Base-by-base conservation (phyloP, 2,329 filamentous ascomycete species). In the Aspergillus fructus region DNA sequence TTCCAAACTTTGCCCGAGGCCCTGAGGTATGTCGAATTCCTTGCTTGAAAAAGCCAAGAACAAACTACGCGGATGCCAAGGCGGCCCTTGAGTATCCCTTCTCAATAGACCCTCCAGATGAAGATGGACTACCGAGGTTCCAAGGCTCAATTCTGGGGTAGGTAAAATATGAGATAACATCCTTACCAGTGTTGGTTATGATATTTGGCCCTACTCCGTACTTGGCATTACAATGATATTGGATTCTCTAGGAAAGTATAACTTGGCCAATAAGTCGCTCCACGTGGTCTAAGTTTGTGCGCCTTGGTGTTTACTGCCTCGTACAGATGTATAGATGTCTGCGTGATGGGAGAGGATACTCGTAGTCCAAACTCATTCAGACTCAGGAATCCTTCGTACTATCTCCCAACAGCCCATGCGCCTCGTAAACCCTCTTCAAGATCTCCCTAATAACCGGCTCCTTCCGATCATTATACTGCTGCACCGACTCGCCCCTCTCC, bases 401-500 rank as follows among this genome's bases (percentile, higher is more conserved):
- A 6, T 43, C 9, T 13, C 19, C 24, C 19, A 56, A n/a, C 12
- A 52, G 9, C 6, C 55, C 55, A 45, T 57, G 43, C 9, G 49
- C 45, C 49, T 49, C 27, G 33, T 30, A 75, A n/a, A 71, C 73
- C 49, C 66, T 71, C 19, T 61, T 57, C 51, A 75, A 54, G 37
- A 81, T 81, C 51, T 73, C 72, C 23, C 66, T 64, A 45, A 81
- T 72, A 1, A 73, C 70, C 0, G 64, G 59, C 19, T 80, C 69
- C 65, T 82, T 81, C 23, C 78, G 68, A 2, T 58, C 41, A 50
- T 72, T 81, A 58, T 82, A 82, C 15, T 73, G 63, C 62, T 65
- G 64, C 23, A 75, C 65, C 5, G 59, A 62, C 59, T 75, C 76
- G 2, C 71, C 74, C 11, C 62, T 59, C 53, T 65, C 60, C 3